Evolutionary conservation across 129 eudicot genomes (phyloP), one percentile per base, ranked within the genome.

Genomic region (Heracleum sosnowskyi): DNA sequence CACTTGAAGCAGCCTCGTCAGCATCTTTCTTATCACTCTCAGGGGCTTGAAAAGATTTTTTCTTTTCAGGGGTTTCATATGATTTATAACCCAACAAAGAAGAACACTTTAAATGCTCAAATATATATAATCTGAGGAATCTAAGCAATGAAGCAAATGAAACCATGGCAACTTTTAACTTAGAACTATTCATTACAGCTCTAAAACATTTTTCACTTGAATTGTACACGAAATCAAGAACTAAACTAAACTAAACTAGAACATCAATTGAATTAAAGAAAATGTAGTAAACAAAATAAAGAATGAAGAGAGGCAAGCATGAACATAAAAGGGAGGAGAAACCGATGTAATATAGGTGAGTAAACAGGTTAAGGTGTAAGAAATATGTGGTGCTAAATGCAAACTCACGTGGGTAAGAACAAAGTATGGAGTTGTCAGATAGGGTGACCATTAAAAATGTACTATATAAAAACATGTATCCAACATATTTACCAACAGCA

Each of bases 61-160:
- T 87, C 74, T 82, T 79, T 76, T 79, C 81, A 29, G 75, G 72
- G 45, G 78, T 73, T 20, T 78, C 88, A 55, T 15, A 79, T 73
- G 89, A 79, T 77, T 80, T 83, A 66, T 28, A 79, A 63, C 77
- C 74, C 77, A 79, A 74, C 76, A 60, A 26, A 60, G 83, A 49
- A 51, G 84, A 68, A 78, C 49, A 68, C 60, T 74, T 88, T 2
- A 75, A 80, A 37, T 90, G 90, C 46, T 86, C 91, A 33, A 90
- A 66, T 53, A 78, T 79, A 78, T 86, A 90, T 75, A 91, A 76
- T 75, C 89, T 91, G 0, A 91, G 79, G 73, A 91, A 93, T 85
- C 92, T 80, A 55, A 89, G 94, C 79, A 85, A 83, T 31, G 96
- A 81, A 89, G 81, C 88, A 91, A 86, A 85, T 26, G 96, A 81